Percentiles rank a stretch among this genome's conserved stretches.
Evolutionary conservation across 768 basidiomycete genomes (phyloP).

Genomic region (Galerina marginata): DNA sequence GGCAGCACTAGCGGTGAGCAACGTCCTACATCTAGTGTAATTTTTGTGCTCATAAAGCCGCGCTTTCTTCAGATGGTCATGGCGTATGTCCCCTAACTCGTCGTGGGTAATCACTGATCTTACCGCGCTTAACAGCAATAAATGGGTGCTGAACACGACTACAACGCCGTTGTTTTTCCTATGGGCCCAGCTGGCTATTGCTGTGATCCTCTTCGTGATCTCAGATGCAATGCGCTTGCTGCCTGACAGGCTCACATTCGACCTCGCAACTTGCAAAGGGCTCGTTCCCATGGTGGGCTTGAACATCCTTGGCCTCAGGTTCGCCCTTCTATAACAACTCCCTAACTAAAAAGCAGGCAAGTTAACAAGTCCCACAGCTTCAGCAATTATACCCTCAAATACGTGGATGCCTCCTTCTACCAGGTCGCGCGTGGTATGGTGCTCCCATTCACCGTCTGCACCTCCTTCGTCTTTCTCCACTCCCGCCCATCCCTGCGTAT

Average conservation of each 20-base stretch:
- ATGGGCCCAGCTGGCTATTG: conserved; percentile 79
- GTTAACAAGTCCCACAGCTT: conserved; percentile 50
- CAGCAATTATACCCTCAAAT: conserved; percentile 91
- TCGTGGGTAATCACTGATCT: not conserved
- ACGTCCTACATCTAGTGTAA: not conserved
- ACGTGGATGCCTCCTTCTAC: conserved; percentile 94
- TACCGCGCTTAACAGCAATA: conserved; percentile 60
- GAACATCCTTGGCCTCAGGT: conserved; percentile 88
- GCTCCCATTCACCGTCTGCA: conserved; percentile 89
- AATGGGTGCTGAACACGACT: conserved; percentile 87
- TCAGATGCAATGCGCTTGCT: conserved; percentile 67
- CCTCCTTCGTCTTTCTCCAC: conserved; percentile 81
- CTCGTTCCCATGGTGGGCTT: conserved; percentile 76
- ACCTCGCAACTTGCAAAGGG: conserved; percentile 69
- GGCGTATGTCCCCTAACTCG: conserved; percentile 56
- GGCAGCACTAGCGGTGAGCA: conserved; percentile 84
- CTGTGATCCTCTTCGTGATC: conserved; percentile 74
- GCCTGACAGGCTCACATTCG: conserved; percentile 69
- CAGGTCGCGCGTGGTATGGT: conserved; percentile 95
- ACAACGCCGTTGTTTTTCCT: conserved; percentile 86
- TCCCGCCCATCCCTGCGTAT: conserved; percentile 78
- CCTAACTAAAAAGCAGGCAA: not conserved
- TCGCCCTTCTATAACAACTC: conserved; percentile 12
- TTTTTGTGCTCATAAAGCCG: not conserved
- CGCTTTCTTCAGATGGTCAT: conserved; percentile 75